These are phyloP conservation scores for Melaleuca quinquenervia DNA, from an alignment of 345 rosid species.

Conservation along the genomic window DNA sequence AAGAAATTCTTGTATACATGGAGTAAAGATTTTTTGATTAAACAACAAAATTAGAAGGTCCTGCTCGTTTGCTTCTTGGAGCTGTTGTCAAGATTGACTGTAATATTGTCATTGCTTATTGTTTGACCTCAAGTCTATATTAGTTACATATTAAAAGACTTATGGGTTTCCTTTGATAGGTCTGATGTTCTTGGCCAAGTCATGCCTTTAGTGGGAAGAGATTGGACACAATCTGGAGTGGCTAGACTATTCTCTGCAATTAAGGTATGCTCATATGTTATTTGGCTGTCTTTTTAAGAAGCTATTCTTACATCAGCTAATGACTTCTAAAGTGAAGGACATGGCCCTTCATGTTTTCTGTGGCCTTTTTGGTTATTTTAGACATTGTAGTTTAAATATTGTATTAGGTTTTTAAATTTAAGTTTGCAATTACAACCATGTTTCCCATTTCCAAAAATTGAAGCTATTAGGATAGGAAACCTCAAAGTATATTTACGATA, in stretches of 20 bases:
- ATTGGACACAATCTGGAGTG: slow-evolving; percentile 96
- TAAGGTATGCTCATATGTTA: slow-evolving; percentile 31
- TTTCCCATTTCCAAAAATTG: not conserved
- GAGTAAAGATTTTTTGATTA: not conserved
- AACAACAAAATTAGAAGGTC: not conserved
- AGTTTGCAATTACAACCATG: not conserved
- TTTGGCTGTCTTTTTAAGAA: not conserved
- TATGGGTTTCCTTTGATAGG: slow-evolving; percentile 12
- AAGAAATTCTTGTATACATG: not conserved
- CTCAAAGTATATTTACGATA: not conserved
- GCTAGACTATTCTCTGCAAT: slow-evolving; percentile 88
- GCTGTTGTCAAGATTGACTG: not conserved
- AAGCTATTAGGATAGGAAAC: not conserved
- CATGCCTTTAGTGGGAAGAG: slow-evolving; percentile 96
- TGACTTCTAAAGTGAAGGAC: not conserved
- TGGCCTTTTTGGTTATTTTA: not conserved
- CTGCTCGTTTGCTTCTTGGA: not conserved
- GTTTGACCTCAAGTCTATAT: not conserved
- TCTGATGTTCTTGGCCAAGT: slow-evolving; percentile 95
- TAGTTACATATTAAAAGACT: not conserved
- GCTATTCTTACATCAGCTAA: not conserved
- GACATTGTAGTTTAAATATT: not conserved
- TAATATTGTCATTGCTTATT: not conserved
- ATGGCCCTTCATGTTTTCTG: not conserved
- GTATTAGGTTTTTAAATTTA: not conserved